Evolutionary conservation across 169 alveolate genomes (phyloP), one percentile per base, ranked within the genome.

Genomic region (Theileria annulata): DNA sequence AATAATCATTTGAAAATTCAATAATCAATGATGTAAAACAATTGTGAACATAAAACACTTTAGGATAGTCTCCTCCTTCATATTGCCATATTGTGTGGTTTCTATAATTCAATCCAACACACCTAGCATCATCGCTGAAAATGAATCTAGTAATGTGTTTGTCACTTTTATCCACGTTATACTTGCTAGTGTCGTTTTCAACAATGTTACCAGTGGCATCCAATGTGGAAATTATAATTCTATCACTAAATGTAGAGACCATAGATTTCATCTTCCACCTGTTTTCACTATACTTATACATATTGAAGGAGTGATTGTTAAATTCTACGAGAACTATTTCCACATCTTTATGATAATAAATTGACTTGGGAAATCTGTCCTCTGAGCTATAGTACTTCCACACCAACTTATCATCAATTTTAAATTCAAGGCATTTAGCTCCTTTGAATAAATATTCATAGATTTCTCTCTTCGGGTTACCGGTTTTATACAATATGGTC

Each of bases 251-350:
- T 35, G 47, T 35, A 8, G 47, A 35, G 3, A 35, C 8, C 8
- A 35, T 35, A 35, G 47, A 35, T 35, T 35, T 35, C 64, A 56
- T 56, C 30, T 56, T 23, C 64, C 64, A 56, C 30, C 64, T 56
- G 6, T 56, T 56, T 21, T 23, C 64, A 8, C 64, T 56, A 21
- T 56, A 6, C 30, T 56, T 56, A 23, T 56, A 56, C 25, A 56
- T 9, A 6, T 3, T 19, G 30, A 21, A 56, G 9, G 64, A 56
- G 9, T 23, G 25, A 21, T 21, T 21, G 30, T 56, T 23, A 56
- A 56, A 56, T 23, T 56, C 64, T 3, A 56, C 10, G 30, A 56
- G 30, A 9, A 56, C 64, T 23, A 56, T 56, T 19, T 23, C 30
- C 30, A 56, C 30, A 23, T 56, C 10, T 56, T 56, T 23, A 9